phyloP scores from a whole-genome alignment of 2,329 filamentous ascomycete genomes.

The Colletotrichum sp. region DNA sequence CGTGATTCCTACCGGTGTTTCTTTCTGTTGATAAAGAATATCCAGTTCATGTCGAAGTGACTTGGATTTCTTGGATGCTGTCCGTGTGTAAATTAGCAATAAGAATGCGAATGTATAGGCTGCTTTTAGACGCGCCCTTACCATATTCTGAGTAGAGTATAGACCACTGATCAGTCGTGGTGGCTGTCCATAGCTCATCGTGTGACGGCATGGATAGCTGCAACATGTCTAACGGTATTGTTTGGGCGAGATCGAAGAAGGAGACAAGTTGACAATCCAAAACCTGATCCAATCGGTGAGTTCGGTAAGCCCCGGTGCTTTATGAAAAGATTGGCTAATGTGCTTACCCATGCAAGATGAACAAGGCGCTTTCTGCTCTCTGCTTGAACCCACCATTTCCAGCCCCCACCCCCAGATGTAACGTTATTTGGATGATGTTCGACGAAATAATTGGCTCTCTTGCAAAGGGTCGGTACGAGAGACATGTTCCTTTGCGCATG shows the following conservation, averaged over 20 bases:
- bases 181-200: background rate
- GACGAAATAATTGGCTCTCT: background rate
- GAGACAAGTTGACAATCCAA: background rate
- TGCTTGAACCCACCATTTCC: background rate
- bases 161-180: background rate
- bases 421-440: background rate
- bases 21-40: background rate
- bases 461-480: background rate
- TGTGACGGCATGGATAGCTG: background rate
- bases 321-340: fast-evolving
- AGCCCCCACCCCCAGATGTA: background rate
- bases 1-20: background rate
- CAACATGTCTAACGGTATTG: background rate
- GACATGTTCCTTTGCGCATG: background rate
- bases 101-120: background rate
- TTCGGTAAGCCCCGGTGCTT: background rate
- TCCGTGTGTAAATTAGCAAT: background rate
- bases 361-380: background rate
- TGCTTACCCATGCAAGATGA: background rate
- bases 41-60: background rate
- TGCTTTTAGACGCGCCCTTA: background rate
- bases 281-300: background rate
- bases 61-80: background rate
- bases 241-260: background rate
- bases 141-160: background rate